Base-by-base conservation (phyloP, 2,329 filamentous ascomycete species). In the Colletotrichum noveboracense region DNA sequence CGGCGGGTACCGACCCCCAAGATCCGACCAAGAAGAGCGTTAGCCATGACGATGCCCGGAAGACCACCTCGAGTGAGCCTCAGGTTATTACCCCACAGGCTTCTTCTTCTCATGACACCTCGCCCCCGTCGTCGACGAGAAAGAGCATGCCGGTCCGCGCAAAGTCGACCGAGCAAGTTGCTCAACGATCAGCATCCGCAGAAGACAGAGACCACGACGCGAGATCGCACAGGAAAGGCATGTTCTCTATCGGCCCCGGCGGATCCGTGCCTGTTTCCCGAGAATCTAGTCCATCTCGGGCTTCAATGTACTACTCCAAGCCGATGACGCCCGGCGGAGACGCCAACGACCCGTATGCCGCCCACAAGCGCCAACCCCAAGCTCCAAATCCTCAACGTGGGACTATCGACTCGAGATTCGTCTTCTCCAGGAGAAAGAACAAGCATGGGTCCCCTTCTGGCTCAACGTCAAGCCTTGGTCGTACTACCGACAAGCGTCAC, bases 291-390 rank as follows among this genome's bases (percentile, higher is more conserved):
- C 91, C 96, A 5, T 93, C 91, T 13, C 79, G 91, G 24, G 91
- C 93, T 8, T 90, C 91, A 38, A 88, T 91, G 76, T 91, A 88
- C 78, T 95, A 94, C 79, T 92, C 93, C 30, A 92, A 94, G 76
- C 93, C 95, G 1, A 94, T 95, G 77, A 96, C 95, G 3, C 95
- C 95, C 6, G 90, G 92, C 21, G 95, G 94, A 30, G 95, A 97
- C 75, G 89, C 88, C 66, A 94, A 98, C 81, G 95, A 98, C 79
- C 95, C 96, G 1, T 98, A 98, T 81, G 93, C 95, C n/a, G 94
- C 95, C 77, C 93, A 91, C 79, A 96, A 94, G 80, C 93, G 96
- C 67, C 91, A 92, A 4, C 93, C 94, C 2, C 95, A 94, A 78
- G 87, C 89, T 30, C 91, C 90, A 78, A 92, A 93, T 77, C 86